Conservation (phyloP, 257 asterid species). For the Pogostemon cablin region DNA sequence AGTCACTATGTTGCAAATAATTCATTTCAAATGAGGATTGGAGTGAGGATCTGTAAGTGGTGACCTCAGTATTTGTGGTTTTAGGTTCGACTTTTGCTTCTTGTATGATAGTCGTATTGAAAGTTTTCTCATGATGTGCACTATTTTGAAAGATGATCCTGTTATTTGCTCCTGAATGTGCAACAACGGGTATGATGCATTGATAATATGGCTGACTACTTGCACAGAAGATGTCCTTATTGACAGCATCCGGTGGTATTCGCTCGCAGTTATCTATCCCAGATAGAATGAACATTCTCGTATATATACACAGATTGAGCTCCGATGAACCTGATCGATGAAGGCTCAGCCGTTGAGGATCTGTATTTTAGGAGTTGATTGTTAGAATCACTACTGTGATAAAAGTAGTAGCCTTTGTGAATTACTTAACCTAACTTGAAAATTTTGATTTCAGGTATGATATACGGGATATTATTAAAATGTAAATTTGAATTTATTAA, state of each 20-base stretch:
- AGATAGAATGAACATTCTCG: neutral
- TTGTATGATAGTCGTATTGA: neutral
- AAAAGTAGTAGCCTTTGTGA: neutral
- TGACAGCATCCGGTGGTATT: neutral
- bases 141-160: conserved; percentile 8
- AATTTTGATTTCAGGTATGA: neutral
- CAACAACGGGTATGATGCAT: neutral
- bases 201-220: neutral
- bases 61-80: neutral
- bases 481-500: too few relatives aligned
- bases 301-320: neutral
- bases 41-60: neutral
- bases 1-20: neutral
- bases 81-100: conserved; percentile 3
- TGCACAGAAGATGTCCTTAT: neutral
- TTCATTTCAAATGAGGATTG: neutral
- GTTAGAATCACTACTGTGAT: neutral
- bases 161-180: conserved; percentile 8
- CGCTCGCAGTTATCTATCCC: neutral
- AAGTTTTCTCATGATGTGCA: neutral
- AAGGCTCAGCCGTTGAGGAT: neutral
- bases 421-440: neutral
- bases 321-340: neutral
- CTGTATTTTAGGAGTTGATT: neutral
- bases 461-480: too few relatives aligned